phyloP scores from a whole-genome alignment of 192 early-diverging fungal genomes.

The Linderina pennispora region DNA sequence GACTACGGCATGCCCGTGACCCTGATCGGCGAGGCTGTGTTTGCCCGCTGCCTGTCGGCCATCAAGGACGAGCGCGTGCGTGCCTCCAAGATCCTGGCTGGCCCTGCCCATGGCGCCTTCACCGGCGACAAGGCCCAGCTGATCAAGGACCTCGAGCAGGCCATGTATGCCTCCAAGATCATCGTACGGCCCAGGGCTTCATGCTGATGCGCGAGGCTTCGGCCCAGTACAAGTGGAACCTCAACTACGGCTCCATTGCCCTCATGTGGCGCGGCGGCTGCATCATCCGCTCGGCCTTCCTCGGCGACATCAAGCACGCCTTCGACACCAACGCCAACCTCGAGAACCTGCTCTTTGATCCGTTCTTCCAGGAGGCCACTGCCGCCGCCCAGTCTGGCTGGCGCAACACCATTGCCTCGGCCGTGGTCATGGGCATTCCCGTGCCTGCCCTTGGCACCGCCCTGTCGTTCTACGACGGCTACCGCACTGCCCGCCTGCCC shows the following conservation, averaged over 20 bases:
- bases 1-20: constrained; percentile 96
- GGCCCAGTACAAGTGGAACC: constrained; percentile 86
- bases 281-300: constrained; percentile 96
- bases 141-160: constrained; percentile 84
- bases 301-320: constrained; percentile 95
- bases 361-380: constrained; percentile 93
- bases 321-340: constrained; percentile 83
- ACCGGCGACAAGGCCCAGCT: constrained; percentile 86
- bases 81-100: constrained; percentile 80
- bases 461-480: constrained; percentile 96
- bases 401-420: constrained; percentile 81
- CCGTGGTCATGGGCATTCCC: constrained; percentile 79
- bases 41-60: constrained; percentile 91
- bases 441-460: constrained; percentile 86
- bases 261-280: constrained; percentile 99
- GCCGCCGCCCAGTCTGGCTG: constrained; percentile 77
- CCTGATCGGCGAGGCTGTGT: constrained; percentile 97
- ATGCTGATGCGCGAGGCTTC: constrained; percentile 97
- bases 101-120: constrained; percentile 62
- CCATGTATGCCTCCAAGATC: constrained; percentile 96
- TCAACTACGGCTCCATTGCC: constrained; percentile 97
- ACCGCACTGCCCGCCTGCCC: constrained; percentile 81
- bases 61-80: constrained; percentile 93
- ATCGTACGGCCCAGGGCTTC: constrained; percentile 98
- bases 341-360: constrained; percentile 89